These are phyloP conservation scores for Kwoniella dejecticola DNA, from an alignment of 768 basidiomycete genomes.

Conservation along the genomic window DNA sequence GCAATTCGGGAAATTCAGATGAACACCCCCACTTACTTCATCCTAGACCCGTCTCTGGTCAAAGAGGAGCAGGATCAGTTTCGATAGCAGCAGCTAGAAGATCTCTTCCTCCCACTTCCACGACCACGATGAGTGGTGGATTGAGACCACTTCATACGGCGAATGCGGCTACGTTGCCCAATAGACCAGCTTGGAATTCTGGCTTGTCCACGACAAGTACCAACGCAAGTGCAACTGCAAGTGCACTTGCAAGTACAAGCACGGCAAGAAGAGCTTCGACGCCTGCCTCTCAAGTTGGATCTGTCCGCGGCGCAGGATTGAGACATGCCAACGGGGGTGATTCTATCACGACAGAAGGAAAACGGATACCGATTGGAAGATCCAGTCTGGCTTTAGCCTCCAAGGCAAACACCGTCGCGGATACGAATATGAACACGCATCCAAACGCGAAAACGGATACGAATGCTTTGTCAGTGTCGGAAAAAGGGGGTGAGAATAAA, in stretches of 20 bases:
- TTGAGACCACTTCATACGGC: conserved; percentile 16
- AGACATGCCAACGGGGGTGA: background rate
- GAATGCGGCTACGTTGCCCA: conserved; percentile 4
- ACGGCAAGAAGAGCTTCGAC: conserved; percentile 15
- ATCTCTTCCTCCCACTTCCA: conserved; percentile 43
- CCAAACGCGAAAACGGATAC: too few species aligned
- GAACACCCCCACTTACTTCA: too few species aligned
- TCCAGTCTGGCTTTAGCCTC: background rate
- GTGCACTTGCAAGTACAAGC: too few species aligned
- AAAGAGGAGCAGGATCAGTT: too few species aligned
- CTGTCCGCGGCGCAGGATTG: background rate
- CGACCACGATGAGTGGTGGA: conserved; percentile 24
- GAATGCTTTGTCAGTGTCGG: too few species aligned
- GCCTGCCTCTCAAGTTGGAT: conserved; percentile 11
- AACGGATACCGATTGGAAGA: conserved; percentile 17
- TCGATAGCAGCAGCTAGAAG: conserved; percentile 28
- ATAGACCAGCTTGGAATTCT: conserved; percentile 25
- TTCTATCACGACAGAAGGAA: background rate
- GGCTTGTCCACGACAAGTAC: conserved; percentile 5
- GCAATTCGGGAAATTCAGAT: too few species aligned
- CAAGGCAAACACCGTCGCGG: too few species aligned
- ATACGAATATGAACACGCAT: too few species aligned
- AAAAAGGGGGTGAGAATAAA: background rate
- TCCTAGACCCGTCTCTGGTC: too few species aligned
- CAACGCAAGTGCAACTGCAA: too few species aligned